phyloP scores from a whole-genome alignment of 1,284 basidiomycete genomes.

The Trametes hirsuta region DNA sequence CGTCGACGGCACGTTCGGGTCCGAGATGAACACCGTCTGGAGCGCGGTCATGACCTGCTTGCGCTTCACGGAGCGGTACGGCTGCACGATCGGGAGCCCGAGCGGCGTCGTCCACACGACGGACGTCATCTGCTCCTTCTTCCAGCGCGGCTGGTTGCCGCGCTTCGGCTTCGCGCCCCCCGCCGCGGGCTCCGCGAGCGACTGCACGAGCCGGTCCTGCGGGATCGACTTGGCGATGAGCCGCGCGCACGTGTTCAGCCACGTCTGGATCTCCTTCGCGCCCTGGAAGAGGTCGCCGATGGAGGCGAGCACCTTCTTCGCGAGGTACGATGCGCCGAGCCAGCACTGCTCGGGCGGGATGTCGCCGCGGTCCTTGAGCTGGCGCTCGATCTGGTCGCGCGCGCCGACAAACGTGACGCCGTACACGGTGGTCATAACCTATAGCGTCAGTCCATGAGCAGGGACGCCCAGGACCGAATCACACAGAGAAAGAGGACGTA shows the following conservation, averaged over 20 bases:
- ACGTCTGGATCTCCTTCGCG: conserved; percentile 90
- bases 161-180: conserved; percentile 1
- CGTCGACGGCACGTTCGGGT: conserved; percentile 72
- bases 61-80: conserved; percentile 85
- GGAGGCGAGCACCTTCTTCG: conserved; percentile 76
- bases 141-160: conserved; percentile 44
- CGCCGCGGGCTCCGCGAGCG: conserved; percentile 19
- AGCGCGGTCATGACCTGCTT: conserved; percentile 87
- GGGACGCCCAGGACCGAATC: background rate
- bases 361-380: conserved; percentile 80
- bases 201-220: conserved; percentile 60
- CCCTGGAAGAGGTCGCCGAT: conserved; percentile 95
- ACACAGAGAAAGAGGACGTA: conserved; percentile 36
- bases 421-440: conserved; percentile 99
- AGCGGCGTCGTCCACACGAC: conserved; percentile 98
- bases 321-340: conserved; percentile 81
- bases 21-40: conserved; percentile 93
- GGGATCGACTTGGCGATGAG: conserved; percentile 91
- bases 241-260: conserved; percentile 85
- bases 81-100: conserved; percentile 95
- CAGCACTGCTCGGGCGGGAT: conserved; percentile 78
- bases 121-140: conserved; percentile 92
- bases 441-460: background rate
- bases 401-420: conserved; percentile 97
- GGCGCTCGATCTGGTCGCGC: conserved; percentile 92